These are phyloP conservation scores for Oryza punctata DNA, from an alignment of 176 grass and related monocot genomes.

Conservation along the genomic window DNA sequence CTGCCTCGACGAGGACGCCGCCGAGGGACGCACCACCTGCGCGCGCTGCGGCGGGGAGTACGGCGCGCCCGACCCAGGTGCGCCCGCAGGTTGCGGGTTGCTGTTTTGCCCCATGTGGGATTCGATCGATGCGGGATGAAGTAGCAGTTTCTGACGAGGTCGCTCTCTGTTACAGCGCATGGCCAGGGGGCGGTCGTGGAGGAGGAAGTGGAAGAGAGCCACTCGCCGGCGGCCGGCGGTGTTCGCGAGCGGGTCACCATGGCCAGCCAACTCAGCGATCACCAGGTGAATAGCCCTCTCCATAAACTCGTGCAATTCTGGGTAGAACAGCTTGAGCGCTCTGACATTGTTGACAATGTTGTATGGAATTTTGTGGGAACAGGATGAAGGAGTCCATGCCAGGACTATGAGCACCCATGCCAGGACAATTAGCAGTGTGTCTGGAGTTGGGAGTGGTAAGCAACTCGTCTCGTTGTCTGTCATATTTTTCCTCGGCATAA, in stretches of 20 bases:
- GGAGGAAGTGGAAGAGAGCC: conserved; percentile 40
- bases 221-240: conserved; percentile 36
- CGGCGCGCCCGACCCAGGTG: conserved; percentile 41
- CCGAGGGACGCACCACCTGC: conserved; percentile 68
- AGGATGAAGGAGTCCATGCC: conserved; percentile 74
- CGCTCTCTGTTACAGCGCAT: conserved; percentile 29
- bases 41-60: conserved; percentile 77
- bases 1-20: conserved; percentile 80
- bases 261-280: conserved; percentile 49
- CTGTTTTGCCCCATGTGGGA: background rate
- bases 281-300: conserved; percentile 52
- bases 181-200: conserved; percentile 23
- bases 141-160: background rate
- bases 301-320: background rate
- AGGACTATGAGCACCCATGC: conserved; percentile 62
- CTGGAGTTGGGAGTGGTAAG: conserved; percentile 65
- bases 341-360: conserved; percentile 6
- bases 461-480: background rate
- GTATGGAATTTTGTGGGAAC: conserved; percentile 38
- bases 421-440: conserved; percentile 65
- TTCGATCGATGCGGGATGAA: background rate
- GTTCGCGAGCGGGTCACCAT: conserved; percentile 57
- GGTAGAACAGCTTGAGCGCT: background rate
- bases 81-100: background rate
- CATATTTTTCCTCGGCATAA: background rate